phyloP scores from a whole-genome alignment of 1,284 basidiomycete genomes.

The Puccinia coronata region DNA sequence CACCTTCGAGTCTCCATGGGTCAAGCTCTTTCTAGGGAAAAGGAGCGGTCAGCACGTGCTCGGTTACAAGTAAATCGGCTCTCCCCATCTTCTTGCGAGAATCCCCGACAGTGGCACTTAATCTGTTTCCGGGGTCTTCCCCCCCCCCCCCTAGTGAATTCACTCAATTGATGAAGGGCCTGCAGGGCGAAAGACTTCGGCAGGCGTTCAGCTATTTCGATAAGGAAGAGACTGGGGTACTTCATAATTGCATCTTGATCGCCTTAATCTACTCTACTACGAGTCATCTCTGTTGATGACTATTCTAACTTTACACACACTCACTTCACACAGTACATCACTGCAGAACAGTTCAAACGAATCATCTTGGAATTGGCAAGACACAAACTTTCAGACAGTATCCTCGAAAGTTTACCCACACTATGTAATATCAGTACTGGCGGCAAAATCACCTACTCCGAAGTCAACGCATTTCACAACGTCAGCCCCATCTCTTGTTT shows the following conservation, averaged over 20 bases:
- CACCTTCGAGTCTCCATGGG: slow-evolving; percentile 92
- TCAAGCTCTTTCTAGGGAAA: slow-evolving; percentile 88
- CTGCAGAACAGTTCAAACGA: slow-evolving; percentile 83
- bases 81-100: neutral
- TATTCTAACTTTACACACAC: slow-evolving; percentile 54
- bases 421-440: slow-evolving; percentile 82
- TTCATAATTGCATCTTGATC: neutral
- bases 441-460: slow-evolving; percentile 86
- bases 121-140: slow-evolving; percentile 59
- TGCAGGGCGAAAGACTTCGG: slow-evolving; percentile 89
- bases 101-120: slow-evolving; percentile 60
- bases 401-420: slow-evolving; percentile 84
- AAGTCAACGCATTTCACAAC: slow-evolving; percentile 94
- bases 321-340: slow-evolving; percentile 92
- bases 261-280: no score
- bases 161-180: slow-evolving; percentile 92
- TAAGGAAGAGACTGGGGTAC: slow-evolving; percentile 56
- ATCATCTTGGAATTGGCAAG: slow-evolving; percentile 93
- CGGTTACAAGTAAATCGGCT: slow-evolving; percentile 69
- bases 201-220: slow-evolving; percentile 91
- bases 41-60: slow-evolving; percentile 83
- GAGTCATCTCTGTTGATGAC: no score
- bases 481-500: slow-evolving; percentile 64
- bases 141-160: no score
- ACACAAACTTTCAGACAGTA: slow-evolving; percentile 87